phyloP scores from a whole-genome alignment of 2,329 filamentous ascomycete genomes.

The Exophiala viscosa region DNA sequence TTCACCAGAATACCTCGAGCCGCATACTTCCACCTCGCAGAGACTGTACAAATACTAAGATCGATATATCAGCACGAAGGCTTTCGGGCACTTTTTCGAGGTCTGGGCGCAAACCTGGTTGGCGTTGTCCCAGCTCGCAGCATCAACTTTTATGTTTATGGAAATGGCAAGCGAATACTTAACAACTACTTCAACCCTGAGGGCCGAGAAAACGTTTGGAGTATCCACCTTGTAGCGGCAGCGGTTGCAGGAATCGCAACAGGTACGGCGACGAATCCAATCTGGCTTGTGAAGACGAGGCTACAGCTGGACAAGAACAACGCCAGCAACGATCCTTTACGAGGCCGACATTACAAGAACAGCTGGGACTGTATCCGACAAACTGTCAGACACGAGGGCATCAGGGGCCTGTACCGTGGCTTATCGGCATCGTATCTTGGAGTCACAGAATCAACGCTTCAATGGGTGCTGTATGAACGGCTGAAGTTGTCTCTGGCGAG shows the following conservation, averaged over 20 bases:
- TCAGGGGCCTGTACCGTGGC: conserved; percentile 80
- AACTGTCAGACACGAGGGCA: conserved; percentile 73
- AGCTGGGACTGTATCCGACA: conserved; percentile 83
- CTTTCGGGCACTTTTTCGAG: conserved; percentile 85
- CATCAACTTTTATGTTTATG: conserved; percentile 93
- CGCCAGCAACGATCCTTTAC: conserved; percentile 54
- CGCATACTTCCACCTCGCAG: conserved; percentile 69
- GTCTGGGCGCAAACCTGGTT: conserved; percentile 81
- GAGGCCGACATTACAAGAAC: conserved; percentile 72
- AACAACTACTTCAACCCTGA: conserved; percentile 67
- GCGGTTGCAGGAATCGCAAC: conserved; percentile 77
- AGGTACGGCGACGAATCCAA: conserved; percentile 88
- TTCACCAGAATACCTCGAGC: conserved; percentile 63
- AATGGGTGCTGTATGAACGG: conserved; percentile 93
- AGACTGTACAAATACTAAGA: conserved; percentile 80
- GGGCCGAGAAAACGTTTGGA: conserved; percentile 39
- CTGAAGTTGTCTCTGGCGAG: conserved; percentile 71
- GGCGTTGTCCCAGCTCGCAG: conserved; percentile 84
- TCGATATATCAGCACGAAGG: conserved; percentile 79
- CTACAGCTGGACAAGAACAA: conserved; percentile 87
- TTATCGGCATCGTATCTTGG: conserved; percentile 89
- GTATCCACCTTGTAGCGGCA: conserved; percentile 73
- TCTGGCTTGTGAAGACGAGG: conserved; percentile 93
- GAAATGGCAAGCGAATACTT: conserved; percentile 82
- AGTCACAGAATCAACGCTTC: conserved; percentile 82